Evolutionary conservation across 2,329 filamentous ascomycete genomes (phyloP).

Genomic region (Phoma sp.): DNA sequence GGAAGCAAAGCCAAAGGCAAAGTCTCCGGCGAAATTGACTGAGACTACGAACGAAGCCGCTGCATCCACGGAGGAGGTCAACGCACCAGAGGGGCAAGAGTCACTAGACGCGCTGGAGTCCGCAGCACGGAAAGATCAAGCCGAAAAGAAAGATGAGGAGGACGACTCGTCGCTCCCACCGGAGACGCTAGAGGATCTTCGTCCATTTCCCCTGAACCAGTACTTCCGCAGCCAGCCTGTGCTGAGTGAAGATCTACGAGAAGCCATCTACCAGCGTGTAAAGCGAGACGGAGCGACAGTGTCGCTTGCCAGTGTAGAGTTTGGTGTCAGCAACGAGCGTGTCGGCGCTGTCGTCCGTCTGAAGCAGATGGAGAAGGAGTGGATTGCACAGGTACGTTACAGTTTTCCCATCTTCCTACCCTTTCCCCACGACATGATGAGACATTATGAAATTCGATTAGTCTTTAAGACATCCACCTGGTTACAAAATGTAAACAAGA

Average conservation of each 20-base stretch:
- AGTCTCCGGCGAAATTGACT: constrained; percentile 23
- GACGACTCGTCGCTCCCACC: constrained; percentile 37
- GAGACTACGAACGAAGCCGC: constrained; percentile 33
- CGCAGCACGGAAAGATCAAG: constrained; percentile 30
- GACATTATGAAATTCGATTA: constrained; percentile 86
- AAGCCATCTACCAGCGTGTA: constrained; percentile 76
- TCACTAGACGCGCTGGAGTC: constrained; percentile 38
- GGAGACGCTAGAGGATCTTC: constrained; percentile 44
- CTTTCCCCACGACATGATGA: constrained; percentile 64
- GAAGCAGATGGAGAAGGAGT: constrained; percentile 84
- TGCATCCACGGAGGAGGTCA: constrained; percentile 32
- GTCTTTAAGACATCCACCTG: constrained; percentile 98
- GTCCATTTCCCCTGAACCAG: constrained; percentile 77
- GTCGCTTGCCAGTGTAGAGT: constrained; percentile 77
- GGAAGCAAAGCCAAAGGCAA: constrained; percentile 21
- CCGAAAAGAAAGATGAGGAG: constrained; percentile 26
- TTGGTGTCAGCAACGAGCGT: constrained; percentile 80
- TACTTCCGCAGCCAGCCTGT: constrained; percentile 75
- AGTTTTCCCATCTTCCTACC: not conserved
- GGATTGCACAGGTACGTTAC: constrained; percentile 74
- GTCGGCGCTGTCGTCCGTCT: constrained; percentile 86
- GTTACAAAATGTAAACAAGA: constrained; percentile 72
- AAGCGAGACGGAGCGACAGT: constrained; percentile 69
- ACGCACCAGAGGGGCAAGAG: constrained; percentile 39
- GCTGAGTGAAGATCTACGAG: constrained; percentile 74